Evolutionary conservation across 768 basidiomycete species (phyloP), one percentile per base, ranked within the genome.

Genomic region (Dendrothele bispora): DNA sequence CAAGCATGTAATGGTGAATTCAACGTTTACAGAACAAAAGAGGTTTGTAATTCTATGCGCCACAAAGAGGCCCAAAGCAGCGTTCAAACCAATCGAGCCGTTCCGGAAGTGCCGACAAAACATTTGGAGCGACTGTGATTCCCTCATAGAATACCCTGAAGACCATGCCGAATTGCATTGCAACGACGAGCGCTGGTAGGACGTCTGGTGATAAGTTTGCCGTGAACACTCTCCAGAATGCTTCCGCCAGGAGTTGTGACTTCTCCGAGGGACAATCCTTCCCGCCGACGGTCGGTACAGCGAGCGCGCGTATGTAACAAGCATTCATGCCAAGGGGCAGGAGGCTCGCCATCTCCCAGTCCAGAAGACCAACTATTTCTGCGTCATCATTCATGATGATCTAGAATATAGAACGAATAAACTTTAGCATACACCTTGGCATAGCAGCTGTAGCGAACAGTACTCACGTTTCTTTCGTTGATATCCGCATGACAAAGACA

Each of bases 241-340:
- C 50, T 28, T 48, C 17, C n/a, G 50, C 46, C 50, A 51, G 46
- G 5, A 46, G 45, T 30, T 49, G 45, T n/a, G 42, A 29, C 22
- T 12, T 24, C 8, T 46, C 42, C 28, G 45, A 7, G 14, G 24
- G 15, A 11, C 42, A 25, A 34, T 51, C 50, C 27, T 39, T 32
- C 14, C 45, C 25, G 22, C 28, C 18, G 15, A 24, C 38, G 20
- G 12, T 51, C 11, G 12, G 11, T 18, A 41, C 39, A 18, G 50
- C n/a, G 17, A 51, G 50, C 26, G 20, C 32, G 15, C 50, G 46
- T 18, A 51, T 48, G 45, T 46, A 51, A 26, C 42, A 43, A 2
- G 34, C 45, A 36, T 51, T 51, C 36, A 48, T 39, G 17, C 50
- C 46, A 4, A 51, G 21, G 10, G 50, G 50, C 14, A 51, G 38